These are phyloP conservation scores for Leptodontidium sp. DNA, from an alignment of 2,329 filamentous ascomycete species.

Conservation along the genomic window DNA sequence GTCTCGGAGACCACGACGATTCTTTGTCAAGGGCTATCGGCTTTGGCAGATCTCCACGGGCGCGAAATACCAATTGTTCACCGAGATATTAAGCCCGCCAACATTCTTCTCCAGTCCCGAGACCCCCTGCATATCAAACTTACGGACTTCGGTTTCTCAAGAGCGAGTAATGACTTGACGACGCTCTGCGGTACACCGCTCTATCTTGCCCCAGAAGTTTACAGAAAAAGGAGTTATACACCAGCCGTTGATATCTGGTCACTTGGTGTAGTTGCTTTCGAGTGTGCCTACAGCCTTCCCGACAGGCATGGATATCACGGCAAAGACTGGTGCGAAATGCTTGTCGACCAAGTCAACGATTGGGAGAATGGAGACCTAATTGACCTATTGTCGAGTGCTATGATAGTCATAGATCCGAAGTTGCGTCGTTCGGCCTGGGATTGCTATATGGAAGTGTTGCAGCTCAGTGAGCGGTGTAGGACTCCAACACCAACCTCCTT, in stretches of 20 bases:
- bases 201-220: slow-evolving; percentile 90
- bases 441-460: slow-evolving; percentile 14
- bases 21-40: slow-evolving; percentile 29
- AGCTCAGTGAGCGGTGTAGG: slow-evolving; percentile 11
- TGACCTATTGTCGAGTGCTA: slow-evolving; percentile 14
- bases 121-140: slow-evolving; percentile 57
- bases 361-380: slow-evolving; percentile 13
- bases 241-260: slow-evolving; percentile 80
- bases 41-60: slow-evolving; percentile 34
- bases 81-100: slow-evolving; percentile 34
- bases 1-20: slow-evolving; percentile 17
- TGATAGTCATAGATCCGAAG: slow-evolving; percentile 15
- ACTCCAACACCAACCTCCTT: slow-evolving; percentile 8
- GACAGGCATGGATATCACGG: neutral
- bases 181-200: slow-evolving; percentile 94
- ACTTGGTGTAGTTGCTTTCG: slow-evolving; percentile 71
- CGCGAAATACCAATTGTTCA: slow-evolving; percentile 20
- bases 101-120: slow-evolving; percentile 51
- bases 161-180: slow-evolving; percentile 83
- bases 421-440: slow-evolving; percentile 2
- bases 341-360: slow-evolving; percentile 12
- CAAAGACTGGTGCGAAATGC: slow-evolving; percentile 10
- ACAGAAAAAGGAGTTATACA: slow-evolving; percentile 69
- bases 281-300: slow-evolving; percentile 70
- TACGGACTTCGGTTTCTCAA: slow-evolving; percentile 50